phyloP scores from a whole-genome alignment of 331 rosid genomes.

The Rosa hybrid region DNA sequence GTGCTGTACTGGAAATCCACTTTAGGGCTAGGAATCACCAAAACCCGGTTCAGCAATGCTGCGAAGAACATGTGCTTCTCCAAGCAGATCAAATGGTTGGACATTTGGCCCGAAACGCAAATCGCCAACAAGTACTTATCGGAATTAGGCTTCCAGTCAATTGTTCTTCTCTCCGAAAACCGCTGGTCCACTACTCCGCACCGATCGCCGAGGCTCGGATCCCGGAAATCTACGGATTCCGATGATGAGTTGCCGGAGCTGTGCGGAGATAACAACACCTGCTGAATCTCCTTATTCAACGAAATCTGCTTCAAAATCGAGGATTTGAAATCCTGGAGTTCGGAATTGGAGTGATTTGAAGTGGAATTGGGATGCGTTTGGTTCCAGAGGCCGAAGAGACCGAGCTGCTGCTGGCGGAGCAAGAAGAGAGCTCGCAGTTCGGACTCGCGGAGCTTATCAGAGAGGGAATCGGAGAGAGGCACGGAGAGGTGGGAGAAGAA shows the following conservation, averaged over 20 bases:
- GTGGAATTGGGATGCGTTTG: slow-evolving; percentile 30
- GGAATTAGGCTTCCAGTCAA: slow-evolving; percentile 83
- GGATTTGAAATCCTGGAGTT: slow-evolving; percentile 51
- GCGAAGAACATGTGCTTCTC: slow-evolving; percentile 98
- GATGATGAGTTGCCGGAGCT: slow-evolving; percentile 36
- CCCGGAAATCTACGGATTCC: slow-evolving; percentile 40
- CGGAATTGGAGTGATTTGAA: slow-evolving; percentile 23
- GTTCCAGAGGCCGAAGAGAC: slow-evolving; percentile 66
- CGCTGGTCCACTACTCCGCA: slow-evolving; percentile 70
- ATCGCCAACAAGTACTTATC: slow-evolving; percentile 70
- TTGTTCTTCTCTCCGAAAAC: slow-evolving; percentile 52
- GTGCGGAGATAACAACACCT: slow-evolving; percentile 63
- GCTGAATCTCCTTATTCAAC: slow-evolving; percentile 69
- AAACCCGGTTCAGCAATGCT: slow-evolving; percentile 67
- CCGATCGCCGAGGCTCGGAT: slow-evolving; percentile 44
- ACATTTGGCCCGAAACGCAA: slow-evolving; percentile 95
- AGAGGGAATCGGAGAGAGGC: slow-evolving; percentile 35
- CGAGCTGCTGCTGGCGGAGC: slow-evolving; percentile 61
- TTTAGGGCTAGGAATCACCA: slow-evolving; percentile 87
- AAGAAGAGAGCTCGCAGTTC: slow-evolving; percentile 78
- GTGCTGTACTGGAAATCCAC: slow-evolving; percentile 67
- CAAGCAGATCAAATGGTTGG: slow-evolving; percentile 88
- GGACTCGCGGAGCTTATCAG: slow-evolving; percentile 65
- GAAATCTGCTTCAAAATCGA: slow-evolving; percentile 60
- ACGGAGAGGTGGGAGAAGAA: slow-evolving; percentile 44